Conservation (phyloP, 106 monocot species). For the Triglochin maritima region DNA sequence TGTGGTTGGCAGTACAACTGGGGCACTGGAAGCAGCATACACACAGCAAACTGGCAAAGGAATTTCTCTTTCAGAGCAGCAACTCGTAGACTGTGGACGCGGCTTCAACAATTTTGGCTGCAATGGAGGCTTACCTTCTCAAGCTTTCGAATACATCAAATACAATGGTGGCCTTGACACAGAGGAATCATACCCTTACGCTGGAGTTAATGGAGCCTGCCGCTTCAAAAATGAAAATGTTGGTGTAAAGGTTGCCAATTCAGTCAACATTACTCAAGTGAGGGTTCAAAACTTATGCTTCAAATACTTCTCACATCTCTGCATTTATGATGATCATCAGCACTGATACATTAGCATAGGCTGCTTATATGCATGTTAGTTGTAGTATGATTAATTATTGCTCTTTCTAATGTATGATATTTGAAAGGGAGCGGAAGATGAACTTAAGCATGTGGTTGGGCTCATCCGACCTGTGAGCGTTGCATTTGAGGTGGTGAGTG, state of each 20-base stretch:
- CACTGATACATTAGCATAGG: not conserved
- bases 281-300: not conserved
- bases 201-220: conserved; percentile 56
- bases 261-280: conserved; percentile 49
- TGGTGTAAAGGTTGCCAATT: conserved; percentile 62
- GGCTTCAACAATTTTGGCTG: conserved; percentile 85
- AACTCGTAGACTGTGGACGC: conserved; percentile 74
- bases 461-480: conserved; percentile 87
- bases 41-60: conserved; percentile 58
- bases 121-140: conserved; percentile 79
- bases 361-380: not conserved
- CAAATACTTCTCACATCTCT: not conserved
- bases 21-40: conserved; percentile 88
- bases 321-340: not conserved
- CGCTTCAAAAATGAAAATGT: conserved; percentile 40
- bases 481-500: conserved; percentile 62
- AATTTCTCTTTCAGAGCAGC: conserved; percentile 80
- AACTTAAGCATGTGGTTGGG: conserved; percentile 83
- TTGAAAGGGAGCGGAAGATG: conserved; percentile 72
- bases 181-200: conserved; percentile 77
- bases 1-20: conserved; percentile 57
- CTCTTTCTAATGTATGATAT: not conserved
- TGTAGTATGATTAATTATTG: not conserved
- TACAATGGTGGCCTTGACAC: conserved; percentile 89
- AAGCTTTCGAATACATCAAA: conserved; percentile 83